Evolutionary conservation across 192 early-diverging fungal species (phyloP), one percentile per base, ranked within the genome.

Genomic region (Chytriomyces sp.): DNA sequence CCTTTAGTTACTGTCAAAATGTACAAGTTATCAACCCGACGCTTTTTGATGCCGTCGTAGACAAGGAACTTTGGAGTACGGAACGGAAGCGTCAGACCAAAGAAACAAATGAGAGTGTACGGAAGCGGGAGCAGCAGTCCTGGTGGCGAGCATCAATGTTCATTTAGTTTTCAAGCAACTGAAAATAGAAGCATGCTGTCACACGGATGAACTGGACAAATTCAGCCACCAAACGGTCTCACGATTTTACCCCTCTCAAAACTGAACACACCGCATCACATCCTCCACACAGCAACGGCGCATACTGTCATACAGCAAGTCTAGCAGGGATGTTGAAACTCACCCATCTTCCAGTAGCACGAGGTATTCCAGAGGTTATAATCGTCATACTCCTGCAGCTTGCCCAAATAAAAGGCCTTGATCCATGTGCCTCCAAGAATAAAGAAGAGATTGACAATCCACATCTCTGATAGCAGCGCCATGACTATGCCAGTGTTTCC

Each of bases 321-420:
- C 28, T 35, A 35, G 28, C 28, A 35, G 28, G 28, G 28, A 35
- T 35, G 28, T 8, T 44, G 9, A 49, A 2, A 80, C 79, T 24
- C 65, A 88, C 87, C 82, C 23, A 89, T 47, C 72, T 89, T 89
- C 88, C 88, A 89, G 73, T 80, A 87, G 82, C 88, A 89, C 7
- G 80, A 46, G 49, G 53, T 60, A 79, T 87, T 86, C 88, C 88
- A 89, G n/a, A 87, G 64, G 49, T 82, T 67, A 50, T 67, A 57
- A 69, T 89, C 88, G 44, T 50, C 74, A 72, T 89, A 89, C n/a
- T 61, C 45, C 53, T 76, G 75, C 45, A 72, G 59, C 47, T 76
- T 69, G 6, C 78, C 78, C 9, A 86, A 26, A 73, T 76, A 72
- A 67, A 89, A 89, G 7, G 81, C 81, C 80, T 85, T 80, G 50